Conservation (phyloP, 1,139 yeast species). For the Spencermartinsiella ligniputridi region DNA sequence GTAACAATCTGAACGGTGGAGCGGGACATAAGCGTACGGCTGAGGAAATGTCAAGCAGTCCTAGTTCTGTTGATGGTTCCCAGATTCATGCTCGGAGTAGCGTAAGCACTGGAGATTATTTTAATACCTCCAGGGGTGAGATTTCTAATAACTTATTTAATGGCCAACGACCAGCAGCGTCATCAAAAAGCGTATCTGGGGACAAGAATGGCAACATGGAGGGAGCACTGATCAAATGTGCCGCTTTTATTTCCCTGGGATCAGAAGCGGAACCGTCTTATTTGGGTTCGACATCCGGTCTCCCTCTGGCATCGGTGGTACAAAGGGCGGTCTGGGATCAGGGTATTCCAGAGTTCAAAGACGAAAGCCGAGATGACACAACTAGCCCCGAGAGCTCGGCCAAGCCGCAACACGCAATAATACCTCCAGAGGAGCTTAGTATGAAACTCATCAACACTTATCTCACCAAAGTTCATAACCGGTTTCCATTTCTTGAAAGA, state of each 20-base stretch:
- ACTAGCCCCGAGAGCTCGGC: not conserved
- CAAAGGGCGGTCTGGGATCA: conserved; percentile 10
- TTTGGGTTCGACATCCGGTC: conserved; percentile 11
- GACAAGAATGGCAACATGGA: not conserved
- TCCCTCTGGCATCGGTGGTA: conserved; percentile 9
- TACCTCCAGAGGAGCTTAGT: conserved; percentile 2
- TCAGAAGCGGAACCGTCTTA: conserved; percentile 11
- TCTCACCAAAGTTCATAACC: conserved; percentile 7
- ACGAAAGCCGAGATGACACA: not conserved
- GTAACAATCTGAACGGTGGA: not conserved
- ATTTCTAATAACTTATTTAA: not conserved
- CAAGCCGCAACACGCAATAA: not conserved
- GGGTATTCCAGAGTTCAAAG: conserved; percentile 4
- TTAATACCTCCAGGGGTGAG: not conserved
- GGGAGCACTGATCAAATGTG: conserved; percentile 9
- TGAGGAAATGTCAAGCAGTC: not conserved
- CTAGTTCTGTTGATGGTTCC: not conserved
- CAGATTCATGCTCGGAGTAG: not conserved
- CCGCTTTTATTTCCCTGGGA: conserved; percentile 12
- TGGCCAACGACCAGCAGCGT: not conserved
- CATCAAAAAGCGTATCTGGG: not conserved
- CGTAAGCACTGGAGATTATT: not conserved
- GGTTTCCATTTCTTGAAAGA: conserved; percentile 12
- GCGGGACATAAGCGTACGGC: not conserved
- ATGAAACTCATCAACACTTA: conserved; percentile 5